Base-by-base conservation (phyloP, 2,329 filamentous ascomycete species). In the Cordyceps fumosorosea region DNA sequence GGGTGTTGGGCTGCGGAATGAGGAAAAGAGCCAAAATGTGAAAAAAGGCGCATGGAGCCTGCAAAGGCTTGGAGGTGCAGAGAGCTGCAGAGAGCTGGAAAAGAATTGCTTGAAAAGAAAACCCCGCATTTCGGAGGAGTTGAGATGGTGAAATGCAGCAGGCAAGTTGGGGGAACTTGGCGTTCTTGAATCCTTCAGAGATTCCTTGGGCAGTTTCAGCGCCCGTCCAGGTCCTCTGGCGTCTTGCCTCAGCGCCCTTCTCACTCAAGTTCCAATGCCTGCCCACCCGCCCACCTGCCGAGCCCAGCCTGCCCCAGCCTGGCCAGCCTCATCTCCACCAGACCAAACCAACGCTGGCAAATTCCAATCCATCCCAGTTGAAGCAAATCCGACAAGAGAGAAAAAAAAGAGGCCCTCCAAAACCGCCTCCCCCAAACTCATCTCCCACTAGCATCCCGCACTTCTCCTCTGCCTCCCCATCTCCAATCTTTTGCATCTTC, bases 281-380 rank as follows among this genome's bases (percentile, higher is more conserved):
- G 11, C 6, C 12, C 32, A 37, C 44, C 45, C 50, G 45, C 56
- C 26, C 29, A 57, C 55, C 56, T 57, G 56, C 56, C 56, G 45
- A 51, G 34, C 45, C 53, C 37, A 37, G 34, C 11, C 34, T 37
- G 34, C 34, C 34, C 34, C 44, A 47, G 45, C 45, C 34, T 44
- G 45, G 45, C 56, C 47, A 59, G 45, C 45, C 56, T 51, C 56
- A 59, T 59, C 56, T 59, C 56, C 56, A 59, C 56, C 20, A 29
- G 29, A 44, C 55, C 56, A 50, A 51, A 48, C 45, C 45, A 48
- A 59, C 47, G 45, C 45, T 26, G 44, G 32, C 45, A 40, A 47
- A 56, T 42, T 24, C 56, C 45, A 59, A 58, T 18, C 18, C 40
- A 37, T 48, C 56, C 44, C 29, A 26, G 20, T 32, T 40, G 12